Conservation (phyloP, 331 rosid genomes). For the Phaseolus coccineus region DNA sequence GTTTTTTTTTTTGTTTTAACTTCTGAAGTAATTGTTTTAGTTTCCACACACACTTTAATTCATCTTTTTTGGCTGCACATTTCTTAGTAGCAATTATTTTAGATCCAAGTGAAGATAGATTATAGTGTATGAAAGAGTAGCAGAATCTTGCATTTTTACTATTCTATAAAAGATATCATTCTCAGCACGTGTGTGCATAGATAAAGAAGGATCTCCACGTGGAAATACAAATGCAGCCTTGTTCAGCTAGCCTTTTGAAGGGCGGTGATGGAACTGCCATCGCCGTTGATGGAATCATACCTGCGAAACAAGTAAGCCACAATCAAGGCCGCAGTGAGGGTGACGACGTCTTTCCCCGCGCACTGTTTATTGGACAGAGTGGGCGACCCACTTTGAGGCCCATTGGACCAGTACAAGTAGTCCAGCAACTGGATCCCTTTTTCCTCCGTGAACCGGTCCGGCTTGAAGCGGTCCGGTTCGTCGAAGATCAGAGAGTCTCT, state of each 20-base stretch:
- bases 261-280: constrained; percentile 66
- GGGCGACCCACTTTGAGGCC: constrained; percentile 78
- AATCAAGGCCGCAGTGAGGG: constrained; percentile 63
- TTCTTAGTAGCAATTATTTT: too few species aligned
- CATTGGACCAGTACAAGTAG: constrained; percentile 90
- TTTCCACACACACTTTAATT: too few species aligned
- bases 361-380: constrained; percentile 77
- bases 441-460: constrained; percentile 71
- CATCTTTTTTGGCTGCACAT: too few species aligned
- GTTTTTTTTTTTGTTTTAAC: too few species aligned
- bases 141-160: background rate
- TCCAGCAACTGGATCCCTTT: constrained; percentile 62
- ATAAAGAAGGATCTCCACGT: background rate
- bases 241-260: constrained; percentile 55
- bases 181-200: background rate
- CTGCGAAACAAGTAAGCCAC: constrained; percentile 71
- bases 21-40: too few species aligned
- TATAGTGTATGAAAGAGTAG: background rate
- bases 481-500: constrained; percentile 65
- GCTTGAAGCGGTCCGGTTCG: constrained; percentile 74
- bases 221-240: constrained; percentile 26
- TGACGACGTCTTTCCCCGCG: constrained; percentile 74
- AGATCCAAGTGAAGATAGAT: background rate
- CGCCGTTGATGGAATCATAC: constrained; percentile 74
- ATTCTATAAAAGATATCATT: background rate